A percentile compares a stretch with the other conserved stretches of the same genome.
Evolutionary conservation across 768 basidiomycete genomes (phyloP).

Genomic region (Rhizopogon salebrosus): DNA sequence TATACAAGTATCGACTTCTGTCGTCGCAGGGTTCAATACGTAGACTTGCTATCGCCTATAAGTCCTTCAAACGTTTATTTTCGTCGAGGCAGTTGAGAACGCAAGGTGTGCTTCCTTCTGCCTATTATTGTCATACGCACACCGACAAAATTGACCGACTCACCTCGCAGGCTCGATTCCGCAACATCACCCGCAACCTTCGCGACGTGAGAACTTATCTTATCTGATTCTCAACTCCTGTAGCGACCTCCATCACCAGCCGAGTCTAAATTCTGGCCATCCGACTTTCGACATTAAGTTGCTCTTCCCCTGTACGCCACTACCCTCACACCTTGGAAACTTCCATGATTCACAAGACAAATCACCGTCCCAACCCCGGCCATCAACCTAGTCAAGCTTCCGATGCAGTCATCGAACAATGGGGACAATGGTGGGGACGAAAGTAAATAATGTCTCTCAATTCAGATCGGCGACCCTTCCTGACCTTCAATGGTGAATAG

Average conservation of each 20-base stretch:
- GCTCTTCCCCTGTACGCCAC: neutral
- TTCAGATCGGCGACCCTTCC: slow-evolving; percentile 1
- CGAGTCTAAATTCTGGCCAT: slow-evolving; percentile 5
- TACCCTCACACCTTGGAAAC: neutral
- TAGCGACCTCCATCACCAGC: slow-evolving; percentile 2
- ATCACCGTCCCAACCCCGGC: slow-evolving; percentile 30
- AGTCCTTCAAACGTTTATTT: slow-evolving; percentile 2
- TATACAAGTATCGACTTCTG: neutral
- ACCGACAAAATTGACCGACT: slow-evolving; percentile 5
- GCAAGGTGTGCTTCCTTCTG: slow-evolving; percentile 3
- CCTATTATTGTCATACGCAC: slow-evolving; percentile 6
- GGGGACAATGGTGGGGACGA: slow-evolving; percentile 67
- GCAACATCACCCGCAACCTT: slow-evolving; percentile 8
- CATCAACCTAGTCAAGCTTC: slow-evolving; percentile 18
- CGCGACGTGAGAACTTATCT: slow-evolving; percentile 28
- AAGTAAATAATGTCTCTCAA: slow-evolving; percentile 33
- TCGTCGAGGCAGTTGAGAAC: slow-evolving; percentile 8
- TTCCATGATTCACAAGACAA: slow-evolving; percentile 65
- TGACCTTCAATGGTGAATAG: slow-evolving; percentile 32
- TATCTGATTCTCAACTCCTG: slow-evolving; percentile 25
- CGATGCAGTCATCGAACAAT: slow-evolving; percentile 47
- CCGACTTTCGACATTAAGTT: neutral
- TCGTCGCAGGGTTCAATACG: too few relatives aligned
- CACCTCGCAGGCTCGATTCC: slow-evolving; percentile 7
- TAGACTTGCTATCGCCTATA: neutral